phyloP scores from a whole-genome alignment of 768 basidiomycete genomes.

The Kwoniella bestiolae region DNA sequence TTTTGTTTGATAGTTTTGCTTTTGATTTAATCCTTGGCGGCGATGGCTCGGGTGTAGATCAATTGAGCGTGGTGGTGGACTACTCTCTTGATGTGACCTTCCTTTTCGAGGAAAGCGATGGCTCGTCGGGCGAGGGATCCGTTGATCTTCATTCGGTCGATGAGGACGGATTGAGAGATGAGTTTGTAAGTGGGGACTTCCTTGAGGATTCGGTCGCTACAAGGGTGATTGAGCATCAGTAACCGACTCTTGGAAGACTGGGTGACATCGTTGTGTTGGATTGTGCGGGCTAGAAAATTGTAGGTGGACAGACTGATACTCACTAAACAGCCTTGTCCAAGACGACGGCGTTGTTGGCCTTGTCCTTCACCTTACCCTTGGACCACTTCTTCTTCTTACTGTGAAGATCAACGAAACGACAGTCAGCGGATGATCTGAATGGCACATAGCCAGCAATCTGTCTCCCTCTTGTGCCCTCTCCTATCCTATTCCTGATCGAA shows the following conservation, averaged over 20 bases:
- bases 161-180: conserved; percentile 96
- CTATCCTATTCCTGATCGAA: not conserved
- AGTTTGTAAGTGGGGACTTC: conserved; percentile 99
- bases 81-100: conserved; percentile 91
- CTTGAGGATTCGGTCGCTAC: conserved; percentile 73
- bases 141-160: conserved; percentile 96
- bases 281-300: too few species aligned
- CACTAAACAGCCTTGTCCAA: conserved; percentile 85
- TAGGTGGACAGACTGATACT: too few species aligned
- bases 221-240: not conserved
- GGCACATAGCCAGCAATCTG: not conserved
- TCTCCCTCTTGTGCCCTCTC: not conserved
- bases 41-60: conserved; percentile 71
- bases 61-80: conserved; percentile 93
- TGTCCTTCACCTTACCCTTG: conserved; percentile 99
- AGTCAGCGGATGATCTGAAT: not conserved
- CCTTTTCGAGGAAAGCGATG: conserved; percentile 89
- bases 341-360: conserved; percentile 93
- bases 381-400: conserved; percentile 99
- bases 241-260: too few species aligned
- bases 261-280: too few species aligned
- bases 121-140: conserved; percentile 90
- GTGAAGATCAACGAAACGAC: not conserved
- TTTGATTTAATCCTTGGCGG: conserved; percentile 48
- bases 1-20: conserved; percentile 7